Base-by-base conservation (phyloP, 2,329 filamentous ascomycete genomes). In the Penicillium sp. region DNA sequence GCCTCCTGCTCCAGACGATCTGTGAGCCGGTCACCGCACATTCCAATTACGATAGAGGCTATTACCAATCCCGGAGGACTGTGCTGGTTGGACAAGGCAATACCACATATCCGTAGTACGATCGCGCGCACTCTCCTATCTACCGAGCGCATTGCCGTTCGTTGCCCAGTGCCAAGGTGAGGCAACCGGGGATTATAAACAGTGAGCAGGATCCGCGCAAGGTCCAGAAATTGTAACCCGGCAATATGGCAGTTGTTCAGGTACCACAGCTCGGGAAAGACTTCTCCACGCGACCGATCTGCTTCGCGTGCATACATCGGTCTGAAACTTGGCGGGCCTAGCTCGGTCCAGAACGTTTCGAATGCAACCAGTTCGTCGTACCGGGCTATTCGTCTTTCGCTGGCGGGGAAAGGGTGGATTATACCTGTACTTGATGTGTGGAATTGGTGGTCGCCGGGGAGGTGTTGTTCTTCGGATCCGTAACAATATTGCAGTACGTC, bases 401-500 rank as follows among this genome's bases (percentile, higher is more conserved):
- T 38, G 60, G 63, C 60, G 57, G 65, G 53, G 25, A 13, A 29
- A 49, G 19, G 41, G 23, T 50, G 29, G 29, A 31, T 31, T 31
- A 31, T 31, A 13, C 29, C 29, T 31, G 9, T 31, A 31, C 10
- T 31, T 31, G 29, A 31, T 31, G 29, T 31, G 29, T 31, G 29
- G 29, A 31, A 31, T 31, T 31, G 29, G 10, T 43, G 54, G 15
- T 36, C 34, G 15, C 13, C 13, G 36, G 47, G 43, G 21, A 41
- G 19, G 8, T 46, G 39, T 19, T 60, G 46, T 43, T 64, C 61
- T n/a, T 58, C 58, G 13, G 70, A 60, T 56, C 73, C 60, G 65
- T 87, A 87, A 66, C 85, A 88, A 63, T 81, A 86, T 59, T 86
- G 83, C 16, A 88, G 72, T 1, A 87, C 82, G 59, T 87, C 83